Conservation (phyloP, 768 basidiomycete genomes). For the Polyporus arcularius region DNA sequence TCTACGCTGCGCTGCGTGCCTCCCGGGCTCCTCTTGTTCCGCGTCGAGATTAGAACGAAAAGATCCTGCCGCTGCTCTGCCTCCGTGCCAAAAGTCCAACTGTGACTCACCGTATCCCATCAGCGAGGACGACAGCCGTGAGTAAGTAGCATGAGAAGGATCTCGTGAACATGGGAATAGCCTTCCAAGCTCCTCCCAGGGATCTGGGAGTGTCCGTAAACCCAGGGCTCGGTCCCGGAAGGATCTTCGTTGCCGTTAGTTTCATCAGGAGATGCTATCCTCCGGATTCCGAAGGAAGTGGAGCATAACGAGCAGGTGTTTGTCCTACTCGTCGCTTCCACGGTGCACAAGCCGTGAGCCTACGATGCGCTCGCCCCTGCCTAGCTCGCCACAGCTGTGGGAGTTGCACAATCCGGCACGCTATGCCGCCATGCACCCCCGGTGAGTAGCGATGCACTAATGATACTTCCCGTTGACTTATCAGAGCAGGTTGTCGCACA, state of each 20-base stretch:
- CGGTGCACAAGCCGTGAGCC: neutral
- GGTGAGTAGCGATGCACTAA: neutral
- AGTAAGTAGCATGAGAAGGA: neutral
- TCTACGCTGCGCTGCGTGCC: too few relatives aligned
- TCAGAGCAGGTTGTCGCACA: too few relatives aligned
- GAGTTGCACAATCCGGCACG: neutral
- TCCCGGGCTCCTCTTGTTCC: too few relatives aligned
- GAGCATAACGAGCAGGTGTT: neutral
- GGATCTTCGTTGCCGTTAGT: neutral
- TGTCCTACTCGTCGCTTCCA: too few relatives aligned
- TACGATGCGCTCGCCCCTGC: neutral
- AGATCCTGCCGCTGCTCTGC: neutral
- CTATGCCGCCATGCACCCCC: neutral
- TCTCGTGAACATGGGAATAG: constrained; percentile 12
- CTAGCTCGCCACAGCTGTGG: neutral
- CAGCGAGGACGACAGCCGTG: neutral
- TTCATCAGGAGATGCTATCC: too few relatives aligned
- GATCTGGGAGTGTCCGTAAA: neutral
- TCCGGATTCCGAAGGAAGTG: neutral
- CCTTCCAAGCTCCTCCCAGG: constrained; percentile 4
- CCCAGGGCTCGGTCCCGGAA: neutral
- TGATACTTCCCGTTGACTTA: too few relatives aligned
- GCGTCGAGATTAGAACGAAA: too few relatives aligned
- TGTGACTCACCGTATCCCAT: neutral
- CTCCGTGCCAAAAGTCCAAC: neutral